Evolutionary conservation across 768 basidiomycete species (phyloP).

Genomic region (Boletus reticuloceps): DNA sequence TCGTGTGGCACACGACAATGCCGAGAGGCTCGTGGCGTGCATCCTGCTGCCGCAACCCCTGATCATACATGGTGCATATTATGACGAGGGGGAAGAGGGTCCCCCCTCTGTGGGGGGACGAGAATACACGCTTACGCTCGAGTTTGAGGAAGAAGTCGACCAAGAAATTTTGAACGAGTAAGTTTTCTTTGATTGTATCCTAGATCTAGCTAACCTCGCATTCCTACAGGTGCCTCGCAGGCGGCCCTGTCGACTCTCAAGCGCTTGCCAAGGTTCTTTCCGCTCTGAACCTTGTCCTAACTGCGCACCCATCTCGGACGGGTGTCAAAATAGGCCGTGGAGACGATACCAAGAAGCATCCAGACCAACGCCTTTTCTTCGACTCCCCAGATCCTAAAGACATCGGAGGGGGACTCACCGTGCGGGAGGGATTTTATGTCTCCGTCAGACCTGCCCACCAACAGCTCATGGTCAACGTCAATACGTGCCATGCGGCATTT

Average conservation of each 20-base stretch:
- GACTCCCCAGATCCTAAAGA: conserved; percentile 26
- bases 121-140: conserved; percentile 41
- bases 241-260: conserved; percentile 50
- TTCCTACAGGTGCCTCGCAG: conserved; percentile 50
- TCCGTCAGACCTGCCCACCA: conserved; percentile 41
- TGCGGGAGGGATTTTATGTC: conserved; percentile 49
- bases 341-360: conserved; percentile 27
- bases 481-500: conserved; percentile 49
- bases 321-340: conserved; percentile 50
- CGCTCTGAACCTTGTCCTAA: conserved; percentile 47
- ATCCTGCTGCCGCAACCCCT: conserved; percentile 40
- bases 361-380: conserved; percentile 41
- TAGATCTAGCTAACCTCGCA: conserved; percentile 20
- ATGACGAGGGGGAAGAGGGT: conserved; percentile 36
- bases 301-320: conserved; percentile 38
- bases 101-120: conserved; percentile 21
- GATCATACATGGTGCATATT: conserved; percentile 34
- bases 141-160: conserved; percentile 39
- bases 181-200: conserved; percentile 15
- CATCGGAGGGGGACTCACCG: conserved; percentile 53
- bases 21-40: conserved; percentile 42
- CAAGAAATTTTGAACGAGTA: conserved; percentile 2
- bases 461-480: conserved; percentile 54
- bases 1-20: conserved; percentile 45
- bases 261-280: conserved; percentile 52